phyloP scores from a whole-genome alignment of 176 grass and related monocot genomes.

The Oryza longistaminata region DNA sequence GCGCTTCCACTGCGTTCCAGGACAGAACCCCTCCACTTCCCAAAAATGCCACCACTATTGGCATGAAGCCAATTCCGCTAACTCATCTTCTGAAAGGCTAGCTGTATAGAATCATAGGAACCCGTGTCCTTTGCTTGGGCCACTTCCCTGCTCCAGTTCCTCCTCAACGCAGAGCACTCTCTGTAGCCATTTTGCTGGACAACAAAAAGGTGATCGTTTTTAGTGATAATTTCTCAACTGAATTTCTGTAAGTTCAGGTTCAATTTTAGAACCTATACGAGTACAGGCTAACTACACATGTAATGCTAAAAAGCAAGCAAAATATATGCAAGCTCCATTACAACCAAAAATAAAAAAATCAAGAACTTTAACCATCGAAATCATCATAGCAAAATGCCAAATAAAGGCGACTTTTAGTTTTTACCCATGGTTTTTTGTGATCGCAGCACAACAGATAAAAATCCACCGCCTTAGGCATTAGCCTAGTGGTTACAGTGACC shows the following conservation, averaged over 20 bases:
- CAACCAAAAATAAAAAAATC: neutral
- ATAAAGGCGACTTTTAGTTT: neutral
- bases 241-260: neutral
- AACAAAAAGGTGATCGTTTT: conserved; percentile 11
- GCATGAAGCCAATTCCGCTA: conserved; percentile 51
- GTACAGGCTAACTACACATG: neutral
- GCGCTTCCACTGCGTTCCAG: conserved; percentile 80
- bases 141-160: conserved; percentile 49
- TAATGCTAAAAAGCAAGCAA: neutral
- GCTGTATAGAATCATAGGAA: conserved; percentile 42
- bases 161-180: conserved; percentile 59
- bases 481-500: too few species aligned
- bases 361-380: neutral
- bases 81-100: conserved; percentile 57
- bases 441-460: neutral
- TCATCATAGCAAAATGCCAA: neutral
- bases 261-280: neutral
- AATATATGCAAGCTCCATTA: conserved; percentile 14
- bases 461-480: neutral
- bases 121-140: conserved; percentile 50
- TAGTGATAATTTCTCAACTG: conserved; percentile 10
- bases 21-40: conserved; percentile 43
- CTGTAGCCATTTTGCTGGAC: conserved; percentile 68
- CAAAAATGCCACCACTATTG: conserved; percentile 41
- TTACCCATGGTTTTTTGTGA: neutral